phyloP scores from a whole-genome alignment of 495 filamentous ascomycete genomes.

The Terfezia boudieri region DNA sequence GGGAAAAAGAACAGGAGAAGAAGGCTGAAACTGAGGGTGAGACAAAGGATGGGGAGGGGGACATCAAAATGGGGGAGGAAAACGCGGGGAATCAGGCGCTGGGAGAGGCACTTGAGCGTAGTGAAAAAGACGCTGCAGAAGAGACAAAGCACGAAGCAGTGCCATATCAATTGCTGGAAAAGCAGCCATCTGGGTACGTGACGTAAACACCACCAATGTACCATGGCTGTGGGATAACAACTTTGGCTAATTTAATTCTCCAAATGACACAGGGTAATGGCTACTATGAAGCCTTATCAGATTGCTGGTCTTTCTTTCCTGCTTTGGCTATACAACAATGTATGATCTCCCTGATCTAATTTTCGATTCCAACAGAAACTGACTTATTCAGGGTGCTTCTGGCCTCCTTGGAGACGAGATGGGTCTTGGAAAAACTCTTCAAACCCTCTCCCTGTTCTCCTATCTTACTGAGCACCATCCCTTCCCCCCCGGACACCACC shows the following conservation, averaged over 20 bases:
- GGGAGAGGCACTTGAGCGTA: neutral
- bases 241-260: neutral
- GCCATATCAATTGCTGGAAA: constrained; percentile 26
- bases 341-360: neutral
- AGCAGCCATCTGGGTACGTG: constrained; percentile 29
- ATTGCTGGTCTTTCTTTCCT: constrained; percentile 39
- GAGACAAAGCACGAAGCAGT: constrained; percentile 8
- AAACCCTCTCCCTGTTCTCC: constrained; percentile 31
- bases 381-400: constrained; percentile 23
- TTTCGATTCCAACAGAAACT: neutral
- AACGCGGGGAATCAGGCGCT: neutral
- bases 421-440: constrained; percentile 41
- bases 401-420: constrained; percentile 40
- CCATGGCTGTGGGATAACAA: neutral
- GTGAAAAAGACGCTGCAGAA: neutral
- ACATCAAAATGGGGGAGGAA: constrained; percentile 2
- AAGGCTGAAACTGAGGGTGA: constrained; percentile 7
- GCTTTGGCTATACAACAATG: constrained; percentile 32
- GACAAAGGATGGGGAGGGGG: neutral
- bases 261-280: constrained; percentile 20
- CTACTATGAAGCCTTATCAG: constrained; percentile 41
- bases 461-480: constrained; percentile 14
- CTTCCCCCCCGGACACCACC: constrained; percentile 14
- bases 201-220: neutral
- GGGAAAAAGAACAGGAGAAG: constrained; percentile 1